These are phyloP conservation scores for Metrosideros polymorpha DNA, from an alignment of 441 rosid genomes.

Conservation along the genomic window DNA sequence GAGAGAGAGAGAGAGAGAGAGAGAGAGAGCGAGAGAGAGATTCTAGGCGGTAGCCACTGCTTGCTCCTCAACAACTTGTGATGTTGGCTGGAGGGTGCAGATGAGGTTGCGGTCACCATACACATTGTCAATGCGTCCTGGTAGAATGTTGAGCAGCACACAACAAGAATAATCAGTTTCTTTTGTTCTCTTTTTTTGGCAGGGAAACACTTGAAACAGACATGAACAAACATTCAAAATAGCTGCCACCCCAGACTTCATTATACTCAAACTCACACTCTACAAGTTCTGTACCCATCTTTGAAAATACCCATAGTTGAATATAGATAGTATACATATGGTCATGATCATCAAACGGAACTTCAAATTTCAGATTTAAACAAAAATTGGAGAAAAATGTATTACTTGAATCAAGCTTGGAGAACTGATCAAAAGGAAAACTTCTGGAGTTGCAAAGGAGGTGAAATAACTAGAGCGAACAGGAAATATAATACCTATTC, in stretches of 20 bases:
- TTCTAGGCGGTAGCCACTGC: conserved; percentile 72
- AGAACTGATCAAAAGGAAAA: neutral
- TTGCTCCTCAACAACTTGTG: conserved; percentile 60
- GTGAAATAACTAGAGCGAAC: neutral
- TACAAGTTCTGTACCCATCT: neutral
- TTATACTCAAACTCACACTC: neutral
- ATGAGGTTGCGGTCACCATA: conserved; percentile 92
- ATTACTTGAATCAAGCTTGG: neutral
- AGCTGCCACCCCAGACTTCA: neutral
- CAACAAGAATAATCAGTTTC: neutral
- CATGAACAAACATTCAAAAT: neutral
- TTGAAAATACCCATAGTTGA: neutral
- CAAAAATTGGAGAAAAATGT: neutral
- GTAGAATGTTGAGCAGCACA: neutral
- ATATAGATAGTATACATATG: neutral
- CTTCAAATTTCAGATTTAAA: neutral
- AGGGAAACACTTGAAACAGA: neutral
- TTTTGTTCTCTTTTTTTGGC: neutral
- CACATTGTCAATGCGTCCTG: conserved; percentile 94
- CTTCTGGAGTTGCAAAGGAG: neutral
- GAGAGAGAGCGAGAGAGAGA: neutral
- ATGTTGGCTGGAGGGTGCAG: conserved; percentile 69
- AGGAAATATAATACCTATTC: neutral
- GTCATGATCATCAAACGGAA: neutral
- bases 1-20: too few species aligned